These are phyloP conservation scores for Musa acuminata DNA, from an alignment of 176 grass and related monocot species.

Conservation along the genomic window DNA sequence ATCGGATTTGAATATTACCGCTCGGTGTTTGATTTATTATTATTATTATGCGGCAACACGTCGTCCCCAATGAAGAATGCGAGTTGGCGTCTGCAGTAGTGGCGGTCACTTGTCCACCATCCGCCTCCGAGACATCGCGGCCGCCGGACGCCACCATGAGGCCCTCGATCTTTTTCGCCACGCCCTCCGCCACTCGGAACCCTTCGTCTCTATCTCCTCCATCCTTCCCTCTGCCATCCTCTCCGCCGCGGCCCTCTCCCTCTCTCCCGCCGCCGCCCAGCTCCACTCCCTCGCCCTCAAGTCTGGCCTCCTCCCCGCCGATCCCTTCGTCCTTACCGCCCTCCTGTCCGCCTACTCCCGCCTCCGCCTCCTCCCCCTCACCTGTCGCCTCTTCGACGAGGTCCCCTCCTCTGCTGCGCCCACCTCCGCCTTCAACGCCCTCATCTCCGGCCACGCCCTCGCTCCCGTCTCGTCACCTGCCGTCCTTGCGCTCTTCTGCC, in stretches of 20 bases:
- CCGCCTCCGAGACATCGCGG: conserved; percentile 25
- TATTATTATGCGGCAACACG: too few relatives aligned
- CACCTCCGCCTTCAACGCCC: conserved; percentile 47
- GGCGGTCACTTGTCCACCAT: not conserved
- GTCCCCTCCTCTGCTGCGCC: conserved; percentile 16
- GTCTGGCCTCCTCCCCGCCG: conserved; percentile 39
- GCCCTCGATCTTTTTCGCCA: conserved; percentile 29
- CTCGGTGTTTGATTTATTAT: too few relatives aligned
- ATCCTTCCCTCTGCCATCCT: conserved; percentile 41
- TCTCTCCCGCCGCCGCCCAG: conserved; percentile 26
- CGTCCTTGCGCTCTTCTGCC: conserved; percentile 38
- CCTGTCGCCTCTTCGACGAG: conserved; percentile 23
- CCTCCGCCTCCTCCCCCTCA: conserved; percentile 37
- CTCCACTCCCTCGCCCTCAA: conserved; percentile 46
- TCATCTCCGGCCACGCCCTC: conserved; percentile 44
- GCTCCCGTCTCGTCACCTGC: conserved; percentile 19
- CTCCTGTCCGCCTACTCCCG: conserved; percentile 42
- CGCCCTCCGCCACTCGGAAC: conserved; percentile 13
- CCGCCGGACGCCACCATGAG: conserved; percentile 30
- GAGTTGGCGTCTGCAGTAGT: too few relatives aligned
- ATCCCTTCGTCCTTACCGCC: conserved; percentile 47
- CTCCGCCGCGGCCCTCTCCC: conserved; percentile 38
- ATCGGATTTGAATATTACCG: too few relatives aligned
- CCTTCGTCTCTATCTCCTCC: conserved; percentile 27
- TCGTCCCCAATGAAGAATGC: too few relatives aligned